These are phyloP conservation scores for Chaetomiaceae sp. DNA, from an alignment of 2,329 filamentous ascomycete species.

Conservation along the genomic window DNA sequence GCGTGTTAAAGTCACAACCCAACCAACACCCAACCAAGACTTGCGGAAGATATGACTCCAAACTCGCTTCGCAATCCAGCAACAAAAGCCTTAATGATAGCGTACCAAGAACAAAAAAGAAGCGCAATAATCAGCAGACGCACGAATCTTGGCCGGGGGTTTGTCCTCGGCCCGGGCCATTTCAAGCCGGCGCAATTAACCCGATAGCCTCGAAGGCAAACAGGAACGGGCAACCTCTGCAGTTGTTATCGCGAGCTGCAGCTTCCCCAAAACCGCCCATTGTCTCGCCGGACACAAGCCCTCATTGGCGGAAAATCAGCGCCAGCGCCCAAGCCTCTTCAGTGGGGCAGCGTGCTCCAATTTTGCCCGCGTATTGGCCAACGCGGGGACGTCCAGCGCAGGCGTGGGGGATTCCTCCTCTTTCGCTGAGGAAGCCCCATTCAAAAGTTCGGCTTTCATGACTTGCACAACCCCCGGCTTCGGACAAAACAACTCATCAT, in stretches of 20 bases:
- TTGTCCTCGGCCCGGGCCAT: neutral
- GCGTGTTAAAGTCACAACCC: too few relatives aligned
- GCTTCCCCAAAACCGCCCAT: neutral
- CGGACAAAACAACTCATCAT: constrained; percentile 10
- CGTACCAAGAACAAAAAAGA: too few relatives aligned
- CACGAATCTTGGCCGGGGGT: too few relatives aligned
- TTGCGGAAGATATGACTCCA: too few relatives aligned
- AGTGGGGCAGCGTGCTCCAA: constrained; percentile 17
- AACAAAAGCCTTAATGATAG: too few relatives aligned
- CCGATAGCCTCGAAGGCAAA: neutral
- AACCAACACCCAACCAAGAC: too few relatives aligned
- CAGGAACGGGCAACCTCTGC: neutral
- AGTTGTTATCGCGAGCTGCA: neutral
- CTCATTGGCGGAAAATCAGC: constrained; percentile 20
- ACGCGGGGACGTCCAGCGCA: neutral
- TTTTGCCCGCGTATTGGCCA: constrained; percentile 15
- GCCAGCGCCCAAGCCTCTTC: neutral
- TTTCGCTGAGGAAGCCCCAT: neutral
- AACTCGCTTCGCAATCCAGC: too few relatives aligned
- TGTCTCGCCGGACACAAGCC: neutral
- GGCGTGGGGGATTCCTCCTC: neutral
- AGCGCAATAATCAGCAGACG: too few relatives aligned
- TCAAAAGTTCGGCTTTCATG: neutral
- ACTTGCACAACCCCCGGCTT: neutral
- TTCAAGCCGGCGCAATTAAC: neutral